Percentiles rank a stretch among this genome's conserved stretches.
Evolutionary conservation across 1,284 basidiomycete species (phyloP).

Genomic region (Ceraceosorus guamensis): DNA sequence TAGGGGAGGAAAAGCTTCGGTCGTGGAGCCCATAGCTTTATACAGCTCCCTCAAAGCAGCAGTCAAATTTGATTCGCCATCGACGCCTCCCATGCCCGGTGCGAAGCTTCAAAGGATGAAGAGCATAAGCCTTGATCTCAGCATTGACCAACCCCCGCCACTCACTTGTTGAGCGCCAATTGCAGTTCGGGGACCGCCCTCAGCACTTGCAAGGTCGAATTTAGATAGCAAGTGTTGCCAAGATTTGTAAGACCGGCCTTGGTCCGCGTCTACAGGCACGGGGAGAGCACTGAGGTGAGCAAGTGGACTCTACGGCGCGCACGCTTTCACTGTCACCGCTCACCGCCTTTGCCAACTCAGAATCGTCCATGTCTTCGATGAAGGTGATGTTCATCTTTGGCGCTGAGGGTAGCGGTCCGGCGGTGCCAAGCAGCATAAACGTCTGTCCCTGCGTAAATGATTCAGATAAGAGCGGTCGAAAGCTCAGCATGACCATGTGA

Average conservation of each 20-base stretch:
- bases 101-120: conserved; percentile 15
- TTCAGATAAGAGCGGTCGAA: background rate
- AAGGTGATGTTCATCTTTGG: conserved; percentile 57
- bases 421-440: conserved; percentile 59
- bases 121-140: background rate
- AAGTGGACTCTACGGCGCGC: conserved; percentile 1
- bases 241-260: conserved; percentile 40
- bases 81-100: conserved; percentile 17
- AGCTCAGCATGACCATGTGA: no score
- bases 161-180: conserved; percentile 29
- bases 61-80: conserved; percentile 51
- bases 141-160: conserved; percentile 52
- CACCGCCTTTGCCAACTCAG: conserved; percentile 70
- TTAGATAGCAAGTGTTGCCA: conserved; percentile 93
- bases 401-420: conserved; percentile 80
- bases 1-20: conserved; percentile 69
- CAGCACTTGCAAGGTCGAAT: conserved; percentile 84
- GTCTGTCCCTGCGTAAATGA: conserved; percentile 30
- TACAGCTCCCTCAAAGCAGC: conserved; percentile 67
- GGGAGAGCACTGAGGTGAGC: background rate
- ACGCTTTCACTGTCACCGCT: conserved; percentile 48
- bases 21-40: conserved; percentile 64
- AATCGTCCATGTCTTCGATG: conserved; percentile 77
- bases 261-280: background rate
- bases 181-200: conserved; percentile 83